phyloP scores from a whole-genome alignment of 305 asterid genomes.

The Fraxinus floribunda region DNA sequence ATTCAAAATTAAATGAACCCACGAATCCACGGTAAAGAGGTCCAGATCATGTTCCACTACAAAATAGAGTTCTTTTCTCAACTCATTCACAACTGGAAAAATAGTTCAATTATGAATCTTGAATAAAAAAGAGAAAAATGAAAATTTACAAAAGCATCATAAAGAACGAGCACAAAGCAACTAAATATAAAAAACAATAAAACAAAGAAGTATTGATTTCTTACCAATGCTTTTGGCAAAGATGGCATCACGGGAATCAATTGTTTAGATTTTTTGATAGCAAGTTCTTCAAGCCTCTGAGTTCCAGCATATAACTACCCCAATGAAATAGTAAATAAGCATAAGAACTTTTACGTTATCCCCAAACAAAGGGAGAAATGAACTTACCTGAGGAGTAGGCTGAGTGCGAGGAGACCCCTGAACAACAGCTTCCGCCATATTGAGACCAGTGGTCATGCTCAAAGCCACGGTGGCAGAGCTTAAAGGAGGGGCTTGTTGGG shows the following conservation, averaged over 20 bases:
- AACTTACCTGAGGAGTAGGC: conserved; percentile 67
- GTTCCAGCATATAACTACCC: conserved; percentile 57
- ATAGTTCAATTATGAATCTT: neutral
- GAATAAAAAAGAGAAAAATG: conserved; percentile 1
- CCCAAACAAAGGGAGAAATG: neutral
- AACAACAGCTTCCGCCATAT: conserved; percentile 95
- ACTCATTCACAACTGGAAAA: neutral
- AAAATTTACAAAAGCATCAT: conserved; percentile 7
- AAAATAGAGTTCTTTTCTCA: neutral
- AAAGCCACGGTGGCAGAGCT: conserved; percentile 33
- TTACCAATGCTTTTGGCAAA: conserved; percentile 68
- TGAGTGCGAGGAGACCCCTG: conserved; percentile 69
- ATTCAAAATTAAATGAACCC: conserved; percentile 9
- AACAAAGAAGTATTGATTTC: conserved; percentile 21
- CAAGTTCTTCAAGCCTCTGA: conserved; percentile 81
- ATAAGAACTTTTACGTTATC: conserved; percentile 7
- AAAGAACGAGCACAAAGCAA: neutral
- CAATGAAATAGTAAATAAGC: conserved; percentile 24
- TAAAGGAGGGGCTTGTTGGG: conserved; percentile 42
- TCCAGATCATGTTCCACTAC: neutral
- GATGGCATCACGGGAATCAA: conserved; percentile 77
- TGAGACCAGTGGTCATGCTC: conserved; percentile 56
- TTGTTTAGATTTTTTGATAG: conserved; percentile 75
- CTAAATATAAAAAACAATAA: conserved; percentile 11
- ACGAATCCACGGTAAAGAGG: neutral